Conservation (phyloP, 257 asterid species). For the Jaltomata sinuosa region DNA sequence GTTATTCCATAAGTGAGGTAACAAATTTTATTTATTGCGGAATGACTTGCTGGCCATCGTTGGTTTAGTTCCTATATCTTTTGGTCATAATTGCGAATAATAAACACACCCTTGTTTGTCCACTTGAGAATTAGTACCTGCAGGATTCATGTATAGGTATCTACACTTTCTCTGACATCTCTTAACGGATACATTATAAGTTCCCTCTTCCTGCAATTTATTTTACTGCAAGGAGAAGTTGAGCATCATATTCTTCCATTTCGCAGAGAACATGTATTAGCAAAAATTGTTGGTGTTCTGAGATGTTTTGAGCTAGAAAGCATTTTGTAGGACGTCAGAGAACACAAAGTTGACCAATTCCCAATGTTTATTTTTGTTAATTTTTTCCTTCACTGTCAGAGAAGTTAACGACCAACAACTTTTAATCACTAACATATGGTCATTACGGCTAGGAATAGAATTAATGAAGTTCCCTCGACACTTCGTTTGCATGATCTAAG, state of each 20-base stretch:
- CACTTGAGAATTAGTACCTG: not conserved
- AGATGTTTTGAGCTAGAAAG: not conserved
- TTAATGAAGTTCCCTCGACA: not conserved
- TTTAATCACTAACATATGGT: not conserved
- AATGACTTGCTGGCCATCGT: slow-evolving; percentile 11
- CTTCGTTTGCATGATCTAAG: no score
- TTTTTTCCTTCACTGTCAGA: not conserved
- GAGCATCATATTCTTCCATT: not conserved
- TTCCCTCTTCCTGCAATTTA: not conserved
- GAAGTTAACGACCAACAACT: not conserved
- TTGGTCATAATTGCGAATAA: not conserved
- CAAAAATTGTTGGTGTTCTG: not conserved
- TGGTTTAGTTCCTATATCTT: slow-evolving; percentile 7
- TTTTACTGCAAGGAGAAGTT: no score
- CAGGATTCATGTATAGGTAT: no score
- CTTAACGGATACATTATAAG: no score
- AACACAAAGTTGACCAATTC: not conserved
- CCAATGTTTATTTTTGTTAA: not conserved
- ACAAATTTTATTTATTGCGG: slow-evolving; percentile 16
- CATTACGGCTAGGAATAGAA: not conserved
- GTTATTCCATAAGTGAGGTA: slow-evolving; percentile 23
- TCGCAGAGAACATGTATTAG: not conserved
- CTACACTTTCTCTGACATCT: no score
- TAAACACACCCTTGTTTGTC: not conserved
- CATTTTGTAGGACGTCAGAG: not conserved